phyloP scores from a whole-genome alignment of 495 filamentous ascomycete species.

The Podospora fimiseda region DNA sequence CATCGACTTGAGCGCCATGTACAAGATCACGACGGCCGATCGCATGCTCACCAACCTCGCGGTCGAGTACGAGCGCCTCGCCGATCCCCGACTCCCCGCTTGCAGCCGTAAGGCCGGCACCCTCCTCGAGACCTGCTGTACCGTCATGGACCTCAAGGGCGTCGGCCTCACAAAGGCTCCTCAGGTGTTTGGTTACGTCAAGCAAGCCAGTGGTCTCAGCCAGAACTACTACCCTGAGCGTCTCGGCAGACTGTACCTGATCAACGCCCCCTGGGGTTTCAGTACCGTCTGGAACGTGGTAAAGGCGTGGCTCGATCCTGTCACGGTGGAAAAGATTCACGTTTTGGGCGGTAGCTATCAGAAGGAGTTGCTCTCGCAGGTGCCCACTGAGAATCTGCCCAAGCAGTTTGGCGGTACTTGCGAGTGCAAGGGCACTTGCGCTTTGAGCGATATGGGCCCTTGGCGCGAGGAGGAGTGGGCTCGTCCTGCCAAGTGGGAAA shows the following conservation, averaged over 20 bases:
- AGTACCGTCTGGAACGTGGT: constrained; percentile 73
- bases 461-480: constrained; percentile 80
- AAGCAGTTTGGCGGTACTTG: constrained; percentile 80
- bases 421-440: constrained; percentile 75
- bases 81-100: constrained; percentile 87
- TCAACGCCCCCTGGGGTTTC: constrained; percentile 97
- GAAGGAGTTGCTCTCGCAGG: constrained; percentile 72
- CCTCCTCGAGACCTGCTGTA: constrained; percentile 94
- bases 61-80: constrained; percentile 91
- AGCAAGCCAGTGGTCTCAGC: constrained; percentile 61
- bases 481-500: constrained; percentile 63
- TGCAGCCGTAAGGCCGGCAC: constrained; percentile 88
- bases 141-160: constrained; percentile 93
- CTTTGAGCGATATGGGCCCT: constrained; percentile 81
- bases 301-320: constrained; percentile 89
- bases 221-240: constrained; percentile 98
- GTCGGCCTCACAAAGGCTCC: constrained; percentile 74
- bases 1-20: constrained; percentile 82
- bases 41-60: constrained; percentile 96
- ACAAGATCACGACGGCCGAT: constrained; percentile 79
- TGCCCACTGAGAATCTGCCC: constrained; percentile 87
- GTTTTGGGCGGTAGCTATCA: constrained; percentile 77
- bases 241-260: constrained; percentile 79
- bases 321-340: constrained; percentile 94
- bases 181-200: constrained; percentile 69